Base-by-base conservation (phyloP, 1,284 basidiomycete genomes). In the Exobasidium cylindrosporum region DNA sequence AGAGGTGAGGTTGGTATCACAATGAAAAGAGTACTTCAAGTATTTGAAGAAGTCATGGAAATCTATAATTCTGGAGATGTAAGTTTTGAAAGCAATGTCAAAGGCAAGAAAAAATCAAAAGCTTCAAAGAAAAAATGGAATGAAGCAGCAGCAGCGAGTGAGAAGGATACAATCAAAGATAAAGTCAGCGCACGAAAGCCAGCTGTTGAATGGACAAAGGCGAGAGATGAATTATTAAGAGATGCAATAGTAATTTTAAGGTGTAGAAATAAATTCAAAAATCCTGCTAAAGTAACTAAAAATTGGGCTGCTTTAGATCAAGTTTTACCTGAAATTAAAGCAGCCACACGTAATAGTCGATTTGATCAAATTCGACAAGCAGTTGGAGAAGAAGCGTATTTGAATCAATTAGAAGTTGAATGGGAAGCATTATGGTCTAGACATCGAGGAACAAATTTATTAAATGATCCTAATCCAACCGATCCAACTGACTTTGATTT, bases 171-270 rank as follows among this genome's bases (percentile, higher is more conserved):
- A 24, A 28, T 13, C 17, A 28, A 24, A 50, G 47, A 55, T 3
- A 35, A 31, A 26, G 26, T 26, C 4, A 31, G 29, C 13, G 17
- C 47, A 4, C n/a, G 47, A 13, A 55, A 44, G 29, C 17, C 31
- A 14, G 40, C 29, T 2, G 6, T 61, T 35, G 45, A 40, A 46
- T 95, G 92, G 92, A 90, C 85, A 58, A 81, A 85, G 54, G 89
- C 92, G 54, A 92, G 88, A 65, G 91, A 95, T 66, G 93, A 95
- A 65, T 84, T 93, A 30, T 86, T 88, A 44, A 85, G 89, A 57
- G 93, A 97, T 75, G 88, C 88, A 1, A 88, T 86, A 47, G 89
- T 86, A 1, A 88, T 97, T 67, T 86, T 96, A 59, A 86, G 86
- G 65, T 89, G 89, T 17, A 87, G 93, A 26, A 90, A 88, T 76